Evolutionary conservation across 2,329 filamentous ascomycete species (phyloP), one percentile per base, ranked within the genome.

Genomic region (Daldinia sp.): DNA sequence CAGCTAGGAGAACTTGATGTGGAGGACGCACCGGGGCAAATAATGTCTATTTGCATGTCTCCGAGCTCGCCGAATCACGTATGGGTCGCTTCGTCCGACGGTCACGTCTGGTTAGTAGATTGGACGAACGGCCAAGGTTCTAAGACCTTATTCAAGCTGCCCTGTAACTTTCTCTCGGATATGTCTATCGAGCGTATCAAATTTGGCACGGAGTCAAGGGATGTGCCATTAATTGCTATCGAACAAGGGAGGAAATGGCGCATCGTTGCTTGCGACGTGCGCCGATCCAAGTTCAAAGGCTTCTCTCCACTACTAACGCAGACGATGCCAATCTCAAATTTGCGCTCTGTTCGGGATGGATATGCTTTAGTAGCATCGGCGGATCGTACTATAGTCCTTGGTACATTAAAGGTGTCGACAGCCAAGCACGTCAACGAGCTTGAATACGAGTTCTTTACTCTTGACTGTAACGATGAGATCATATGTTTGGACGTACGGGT

Each of bases 401-500:
- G 91, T 11, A 82, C 81, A 29, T 69, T 80, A 55, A 75, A 70
- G 58, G 68, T 70, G 4, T 73, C 72, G 13, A 71, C 72, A 13
- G 69, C 73, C 37, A 66, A 73, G 10, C 73, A 74, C 2, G 62
- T 83, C 30, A 73, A 76, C n/a, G 77, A 81, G 34, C 74, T 85
- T 17, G 77, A 78, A 37, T 88, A 85, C 71, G 82, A 87, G 47
- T 85, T 88, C 69, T 83, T 82, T 65, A 82, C 82, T 13, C 83
- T 89, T 61, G 83, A 87, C 57, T 78, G 81, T 13, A 84, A 86
- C 2, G 87, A 92, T 67, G 82, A 85, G 39, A 85, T 94, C 52
- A 87, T 86, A 25, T 88, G 86, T 62, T 77, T 93, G 43, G 90
- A 95, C 71, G 74, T 91, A 52, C 83, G 86, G 66, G 77, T 78